Evolutionary conservation across 2,329 filamentous ascomycete genomes (phyloP).

Genomic region (Penicillium concentricum): DNA sequence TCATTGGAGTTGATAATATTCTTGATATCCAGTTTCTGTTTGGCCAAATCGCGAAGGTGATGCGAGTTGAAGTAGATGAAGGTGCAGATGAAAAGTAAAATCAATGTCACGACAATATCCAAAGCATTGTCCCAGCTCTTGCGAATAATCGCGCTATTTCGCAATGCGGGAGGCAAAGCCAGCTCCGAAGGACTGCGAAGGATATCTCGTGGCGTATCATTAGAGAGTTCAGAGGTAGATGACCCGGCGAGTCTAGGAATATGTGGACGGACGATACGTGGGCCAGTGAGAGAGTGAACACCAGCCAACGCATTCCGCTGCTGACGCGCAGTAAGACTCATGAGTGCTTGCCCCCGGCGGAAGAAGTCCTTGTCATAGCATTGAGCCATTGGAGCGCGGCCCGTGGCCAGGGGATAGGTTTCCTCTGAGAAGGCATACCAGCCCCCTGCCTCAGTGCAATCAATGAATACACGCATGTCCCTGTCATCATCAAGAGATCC

Average conservation of each 20-base stretch:
- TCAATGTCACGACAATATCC: conserved; percentile 45
- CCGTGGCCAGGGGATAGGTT: conserved; percentile 80
- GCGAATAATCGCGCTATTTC: conserved; percentile 45
- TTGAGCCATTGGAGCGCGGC: conserved; percentile 59
- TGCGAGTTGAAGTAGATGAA: conserved; percentile 47
- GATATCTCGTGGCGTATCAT: conserved; percentile 41
- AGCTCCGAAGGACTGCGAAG: conserved; percentile 37
- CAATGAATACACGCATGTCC: conserved; percentile 73
- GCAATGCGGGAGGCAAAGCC: conserved; percentile 40
- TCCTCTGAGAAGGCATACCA: conserved; percentile 93
- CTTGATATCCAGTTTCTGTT: conserved; percentile 47
- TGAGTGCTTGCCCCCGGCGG: conserved; percentile 37
- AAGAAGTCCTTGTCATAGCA: conserved; percentile 57
- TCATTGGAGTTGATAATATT: conserved; percentile 44
- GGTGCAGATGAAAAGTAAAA: conserved; percentile 41
- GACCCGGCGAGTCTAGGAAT: conserved; percentile 49
- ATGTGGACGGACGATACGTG: conserved; percentile 36
- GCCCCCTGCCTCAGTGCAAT: conserved; percentile 78
- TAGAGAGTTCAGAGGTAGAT: conserved; percentile 32
- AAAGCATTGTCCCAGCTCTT: conserved; percentile 47
- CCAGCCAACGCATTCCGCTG: conserved; percentile 65
- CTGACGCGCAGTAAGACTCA: conserved; percentile 44
- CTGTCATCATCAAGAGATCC: conserved; percentile 49
- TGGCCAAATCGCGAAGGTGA: conserved; percentile 41
- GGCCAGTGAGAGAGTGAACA: conserved; percentile 63